Evolutionary conservation across 352 stramenopile genomes (phyloP), one percentile per base, ranked within the genome.

Genomic region (Pythium rishiriense): DNA sequence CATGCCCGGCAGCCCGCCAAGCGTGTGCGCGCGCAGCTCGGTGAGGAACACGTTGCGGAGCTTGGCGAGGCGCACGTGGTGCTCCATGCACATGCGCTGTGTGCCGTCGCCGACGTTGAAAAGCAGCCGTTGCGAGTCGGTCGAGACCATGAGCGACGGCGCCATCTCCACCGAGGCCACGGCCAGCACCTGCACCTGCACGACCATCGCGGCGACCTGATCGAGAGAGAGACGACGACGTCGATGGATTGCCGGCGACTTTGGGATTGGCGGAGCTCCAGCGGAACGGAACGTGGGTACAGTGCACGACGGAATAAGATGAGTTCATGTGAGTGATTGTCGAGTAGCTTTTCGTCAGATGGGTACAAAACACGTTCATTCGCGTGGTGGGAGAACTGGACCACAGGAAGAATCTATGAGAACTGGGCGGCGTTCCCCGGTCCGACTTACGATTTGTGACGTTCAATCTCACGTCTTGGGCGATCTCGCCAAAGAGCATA

Each of bases 1-100:
- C 80, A 97, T 91, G n/a, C 81, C 84, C 15, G 90, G 89, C 15
- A 97, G 66, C 1, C 90, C 90, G 22, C 90, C 88, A 1, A 97
- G 53, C n/a, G 82, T 90, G 49, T 94, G 76, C 11, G 86, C 62
- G 12, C 74, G 74, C 39, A 97, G 68, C 68, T 97, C 75, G 4
- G 89, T 97, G 25, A 97, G 73, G 61, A 96, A 96, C 6, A 96
- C 76, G 46, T 90, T 71, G 56, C 87, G 74, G 26, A 96, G 63
- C 69, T 96, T 97, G 7, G 73, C 81, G 15, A 97, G 69, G 17
- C 88, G 85, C 62, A 97, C 79, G 70, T 93, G 84, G 74, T 97
- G 90, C 76, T 97, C 90, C 86, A 96, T 97, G 72, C 86, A 97
- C 69, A 97, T 75, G 26, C 90, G 79, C 66, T 97, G 90, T 9